These are phyloP conservation scores for Podila verticillata DNA, from an alignment of 192 early-diverging fungal genomes.

Conservation along the genomic window DNA sequence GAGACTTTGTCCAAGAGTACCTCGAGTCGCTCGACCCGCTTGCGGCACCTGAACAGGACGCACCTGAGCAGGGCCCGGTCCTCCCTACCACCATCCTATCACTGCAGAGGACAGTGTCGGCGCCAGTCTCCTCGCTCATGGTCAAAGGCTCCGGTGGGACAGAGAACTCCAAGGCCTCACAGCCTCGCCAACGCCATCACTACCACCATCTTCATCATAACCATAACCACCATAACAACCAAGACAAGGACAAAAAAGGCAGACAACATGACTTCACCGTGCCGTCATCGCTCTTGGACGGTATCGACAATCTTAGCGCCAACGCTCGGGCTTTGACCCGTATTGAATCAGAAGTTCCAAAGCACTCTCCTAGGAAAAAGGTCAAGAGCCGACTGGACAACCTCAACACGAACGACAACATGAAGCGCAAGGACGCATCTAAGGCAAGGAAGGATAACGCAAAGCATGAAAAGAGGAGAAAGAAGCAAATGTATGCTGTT, in stretches of 20 bases:
- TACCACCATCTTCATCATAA: not conserved
- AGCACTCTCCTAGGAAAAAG: not conserved
- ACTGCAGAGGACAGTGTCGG: not conserved
- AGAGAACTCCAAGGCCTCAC: not conserved
- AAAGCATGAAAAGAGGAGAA: not conserved
- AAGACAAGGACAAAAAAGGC: not conserved
- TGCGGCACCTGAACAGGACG: not conserved
- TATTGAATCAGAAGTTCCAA: not conserved
- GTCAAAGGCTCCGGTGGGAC: no score
- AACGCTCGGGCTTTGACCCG: not conserved
- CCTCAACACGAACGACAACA: not conserved
- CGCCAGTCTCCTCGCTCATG: not conserved
- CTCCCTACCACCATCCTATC: not conserved
- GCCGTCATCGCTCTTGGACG: not conserved
- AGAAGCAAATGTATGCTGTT: not conserved
- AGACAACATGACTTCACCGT: not conserved
- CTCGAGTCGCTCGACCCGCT: conserved; percentile 6
- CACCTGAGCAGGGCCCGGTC: not conserved
- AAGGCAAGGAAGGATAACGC: conserved; percentile 5
- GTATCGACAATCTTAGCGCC: not conserved
- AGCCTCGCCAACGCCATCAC: not conserved
- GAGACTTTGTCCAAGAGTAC: conserved; percentile 33
- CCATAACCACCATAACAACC: not conserved
- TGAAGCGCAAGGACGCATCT: not conserved
- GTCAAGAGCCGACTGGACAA: not conserved